phyloP scores from a whole-genome alignment of 1,139 yeast species.

The Taphrina populina region DNA sequence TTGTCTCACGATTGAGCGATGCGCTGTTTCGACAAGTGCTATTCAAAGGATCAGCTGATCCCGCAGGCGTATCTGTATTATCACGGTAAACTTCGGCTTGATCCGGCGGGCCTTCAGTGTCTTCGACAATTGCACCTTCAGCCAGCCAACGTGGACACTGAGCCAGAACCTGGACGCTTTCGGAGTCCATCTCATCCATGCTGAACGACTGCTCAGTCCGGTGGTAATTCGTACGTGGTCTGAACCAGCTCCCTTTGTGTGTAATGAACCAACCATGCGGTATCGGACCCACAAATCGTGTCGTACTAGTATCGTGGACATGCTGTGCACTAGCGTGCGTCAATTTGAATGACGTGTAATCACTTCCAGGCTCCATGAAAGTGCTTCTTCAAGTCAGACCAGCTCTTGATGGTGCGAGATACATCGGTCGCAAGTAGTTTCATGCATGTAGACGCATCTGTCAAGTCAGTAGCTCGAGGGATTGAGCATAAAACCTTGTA shows the following conservation, averaged over 20 bases:
- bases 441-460: too few relatives aligned
- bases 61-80: too few relatives aligned
- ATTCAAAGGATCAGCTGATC: too few relatives aligned
- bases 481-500: too few relatives aligned
- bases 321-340: slow-evolving; percentile 55
- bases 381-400: too few relatives aligned
- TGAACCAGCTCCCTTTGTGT: slow-evolving; percentile 39
- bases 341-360: slow-evolving; percentile 55
- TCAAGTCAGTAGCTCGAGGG: too few relatives aligned
- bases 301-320: slow-evolving; percentile 54
- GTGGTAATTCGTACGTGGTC: slow-evolving; percentile 25
- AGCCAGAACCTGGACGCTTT: background rate
- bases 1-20: too few relatives aligned
- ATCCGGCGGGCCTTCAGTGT: background rate
- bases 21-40: too few relatives aligned
- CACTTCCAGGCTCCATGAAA: background rate
- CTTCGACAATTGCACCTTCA: background rate
- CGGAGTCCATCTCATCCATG: background rate
- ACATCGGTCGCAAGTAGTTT: too few relatives aligned
- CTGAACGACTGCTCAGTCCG: background rate
- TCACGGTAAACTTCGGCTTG: too few relatives aligned
- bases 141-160: slow-evolving; percentile 16
- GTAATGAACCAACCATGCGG: slow-evolving; percentile 63
- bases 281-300: slow-evolving; percentile 60
- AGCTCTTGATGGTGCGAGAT: too few relatives aligned